Base-by-base conservation (phyloP, 768 basidiomycete genomes). In the Mycena filopes region DNA sequence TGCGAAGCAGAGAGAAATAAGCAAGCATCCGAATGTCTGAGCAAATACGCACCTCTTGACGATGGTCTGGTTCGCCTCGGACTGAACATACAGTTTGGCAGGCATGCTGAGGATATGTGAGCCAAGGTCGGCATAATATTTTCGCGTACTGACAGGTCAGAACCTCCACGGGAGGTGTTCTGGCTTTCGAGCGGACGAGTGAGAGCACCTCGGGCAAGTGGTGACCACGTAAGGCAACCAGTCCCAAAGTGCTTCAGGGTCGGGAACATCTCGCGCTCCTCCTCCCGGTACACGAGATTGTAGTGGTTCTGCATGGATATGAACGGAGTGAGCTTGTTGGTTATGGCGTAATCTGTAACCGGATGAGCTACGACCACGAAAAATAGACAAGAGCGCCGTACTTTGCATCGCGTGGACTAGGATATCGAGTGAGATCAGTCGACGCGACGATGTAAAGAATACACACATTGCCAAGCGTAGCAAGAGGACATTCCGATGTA, bases 301-400 rank as follows among this genome's bases (percentile, higher is more conserved):
- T 91, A 83, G 63, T 87, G 86, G 71, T 90, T 90, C 73, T 90
- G 88, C 89, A 90, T 89, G 2, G 85, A 86, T 69, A 90, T 87
- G 76, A 91, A 90, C 0, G 84, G 85, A 0, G 85, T 86, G 4
- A 86, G 73, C 10, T 83, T 82, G 73, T 90, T 85, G 45, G 78
- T 72, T 61, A 88, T 84, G 2, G 88, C 88, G 68, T 89, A 88
- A 71, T 86, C 87, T 88, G 29, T 0, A 21, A 25, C 28, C 18
- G 0, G 45, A 16, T 51, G 38, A 58, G 38, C 29, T 10, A 9
- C 26, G 23, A 20, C 12, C 18, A n/a, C 0, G 7, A 21, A 28
- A 47, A 23, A 18, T 7, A 49, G 20, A 2, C 7, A 13, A 18
- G 12, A 25, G 43, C 29, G 21, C 15, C 15, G 25, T 71, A 85